These are phyloP conservation scores for Rhodamnia argentea DNA, from an alignment of 345 rosid species.

Conservation along the genomic window DNA sequence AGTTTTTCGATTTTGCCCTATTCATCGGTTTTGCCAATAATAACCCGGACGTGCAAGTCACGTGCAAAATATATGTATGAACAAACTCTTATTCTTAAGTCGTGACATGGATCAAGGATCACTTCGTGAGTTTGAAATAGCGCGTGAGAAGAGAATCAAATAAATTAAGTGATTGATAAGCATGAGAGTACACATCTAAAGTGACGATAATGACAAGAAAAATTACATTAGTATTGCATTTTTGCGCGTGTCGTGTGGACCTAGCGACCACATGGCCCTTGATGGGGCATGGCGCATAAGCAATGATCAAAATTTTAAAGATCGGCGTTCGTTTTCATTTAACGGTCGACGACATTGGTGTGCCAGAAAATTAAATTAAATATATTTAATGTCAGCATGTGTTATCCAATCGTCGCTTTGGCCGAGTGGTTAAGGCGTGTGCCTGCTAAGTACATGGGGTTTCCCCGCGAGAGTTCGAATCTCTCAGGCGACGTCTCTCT, in stretches of 20 bases:
- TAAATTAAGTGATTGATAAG: not conserved
- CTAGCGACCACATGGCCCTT: too few relatives aligned
- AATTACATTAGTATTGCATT: not conserved
- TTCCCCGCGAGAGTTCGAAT: conserved; percentile 75
- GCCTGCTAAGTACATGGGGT: conserved; percentile 86
- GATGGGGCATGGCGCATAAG: not conserved
- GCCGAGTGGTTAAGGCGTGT: conserved; percentile 92
- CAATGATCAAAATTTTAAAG: not conserved
- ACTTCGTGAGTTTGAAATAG: not conserved
- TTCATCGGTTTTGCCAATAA: too few relatives aligned
- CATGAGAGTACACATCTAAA: not conserved
- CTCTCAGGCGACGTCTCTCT: conserved; percentile 46
- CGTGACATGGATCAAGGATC: too few relatives aligned
- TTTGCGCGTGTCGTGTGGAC: too few relatives aligned
- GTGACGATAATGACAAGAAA: not conserved
- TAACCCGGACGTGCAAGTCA: too few relatives aligned
- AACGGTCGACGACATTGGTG: not conserved
- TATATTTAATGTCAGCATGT: accelerated
- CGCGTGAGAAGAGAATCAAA: not conserved
- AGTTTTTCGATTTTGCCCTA: too few relatives aligned
- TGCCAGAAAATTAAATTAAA: too few relatives aligned
- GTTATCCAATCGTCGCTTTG: conserved; percentile 41
- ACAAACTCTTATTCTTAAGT: too few relatives aligned
- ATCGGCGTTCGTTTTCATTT: not conserved
- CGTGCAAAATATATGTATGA: too few relatives aligned